phyloP scores from a whole-genome alignment of 140 eudicot species.

The Flaveria floridana region DNA sequence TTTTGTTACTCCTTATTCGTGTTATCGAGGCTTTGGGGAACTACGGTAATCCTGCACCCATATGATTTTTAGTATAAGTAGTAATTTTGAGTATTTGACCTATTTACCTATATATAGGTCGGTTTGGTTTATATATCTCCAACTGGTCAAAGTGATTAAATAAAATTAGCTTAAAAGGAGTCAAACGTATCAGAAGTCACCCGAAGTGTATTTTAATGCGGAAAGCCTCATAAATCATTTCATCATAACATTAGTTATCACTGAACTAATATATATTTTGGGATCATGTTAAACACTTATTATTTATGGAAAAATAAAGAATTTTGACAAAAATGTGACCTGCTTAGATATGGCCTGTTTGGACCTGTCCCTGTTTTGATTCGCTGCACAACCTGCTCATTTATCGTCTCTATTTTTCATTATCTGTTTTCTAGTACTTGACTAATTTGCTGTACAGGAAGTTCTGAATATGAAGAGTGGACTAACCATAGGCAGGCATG shows the following conservation, averaged over 20 bases:
- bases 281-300: background rate
- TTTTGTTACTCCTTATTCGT: conserved; percentile 82
- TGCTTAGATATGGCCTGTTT: background rate
- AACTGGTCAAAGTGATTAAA: background rate
- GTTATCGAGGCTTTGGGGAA: conserved; percentile 86
- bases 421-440: conserved; percentile 13
- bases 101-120: background rate
- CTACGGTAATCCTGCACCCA: conserved; percentile 53
- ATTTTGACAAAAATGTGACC: background rate
- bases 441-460: conserved; percentile 51
- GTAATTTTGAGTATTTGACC: background rate
- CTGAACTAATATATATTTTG: background rate
- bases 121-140: background rate
- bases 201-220: background rate
- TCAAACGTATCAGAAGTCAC: background rate
- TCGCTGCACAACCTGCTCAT: background rate
- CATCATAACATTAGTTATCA: background rate
- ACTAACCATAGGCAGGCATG: conserved; percentile 93
- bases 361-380: background rate
- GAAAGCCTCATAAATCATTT: background rate
- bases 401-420: background rate
- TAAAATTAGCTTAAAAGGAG: conserved; percentile 1
- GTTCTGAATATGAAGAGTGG: conserved; percentile 98
- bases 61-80: background rate
- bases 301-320: background rate